Evolutionary conservation across 345 rosid genomes (phyloP), one percentile per base, ranked within the genome.

Genomic region (thale cress (Arabidopsis thaliana)): DNA sequence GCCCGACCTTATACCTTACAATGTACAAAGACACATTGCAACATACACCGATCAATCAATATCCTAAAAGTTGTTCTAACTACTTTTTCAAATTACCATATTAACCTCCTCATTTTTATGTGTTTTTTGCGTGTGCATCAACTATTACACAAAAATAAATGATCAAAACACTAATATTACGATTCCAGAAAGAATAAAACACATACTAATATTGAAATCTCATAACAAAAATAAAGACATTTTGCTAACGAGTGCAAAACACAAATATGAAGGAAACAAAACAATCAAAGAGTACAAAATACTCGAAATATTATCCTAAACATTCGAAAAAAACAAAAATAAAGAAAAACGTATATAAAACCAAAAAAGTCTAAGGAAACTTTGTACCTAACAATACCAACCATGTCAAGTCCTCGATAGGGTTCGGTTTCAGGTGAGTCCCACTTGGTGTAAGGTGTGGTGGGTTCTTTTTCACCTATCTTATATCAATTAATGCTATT

Each of bases 301-400:
- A 46, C 23, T 12, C 1, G 40, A 45, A 52, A 45, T 49, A 13
- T 52, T 33, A 69, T 61, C 49, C 53, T 50, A 52, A 69, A 76
- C 23, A 51, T 51, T 60, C 22, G 65, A 46, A 12, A 61, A 1
- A 41, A 52, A 53, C 42, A 7, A 5, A 24, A 13, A 3, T n/a
- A 66, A 14, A 2, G 4, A 6, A 25, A 23, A 38, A 11, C 20
- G 12, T 58, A 46, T 42, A 61, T 6, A 40, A 16, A 62, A 38
- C 36, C 6, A 30, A 25, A 58, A 59, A 67, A 67, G 79, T 67
- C 62, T 37, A 45, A 44, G 24, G 70, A 76, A 55, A 65, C 59
- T 61, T 76, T 66, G 36, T 55, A 76, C 80, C 80, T 76, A 76
- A 76, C 71, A 16, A 76, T 76, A 76, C 80, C 80, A 76, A 76